Evolutionary conservation across 805 yeast species (phyloP), one percentile per base, ranked within the genome.

Genomic region (Lachancea sp.): DNA sequence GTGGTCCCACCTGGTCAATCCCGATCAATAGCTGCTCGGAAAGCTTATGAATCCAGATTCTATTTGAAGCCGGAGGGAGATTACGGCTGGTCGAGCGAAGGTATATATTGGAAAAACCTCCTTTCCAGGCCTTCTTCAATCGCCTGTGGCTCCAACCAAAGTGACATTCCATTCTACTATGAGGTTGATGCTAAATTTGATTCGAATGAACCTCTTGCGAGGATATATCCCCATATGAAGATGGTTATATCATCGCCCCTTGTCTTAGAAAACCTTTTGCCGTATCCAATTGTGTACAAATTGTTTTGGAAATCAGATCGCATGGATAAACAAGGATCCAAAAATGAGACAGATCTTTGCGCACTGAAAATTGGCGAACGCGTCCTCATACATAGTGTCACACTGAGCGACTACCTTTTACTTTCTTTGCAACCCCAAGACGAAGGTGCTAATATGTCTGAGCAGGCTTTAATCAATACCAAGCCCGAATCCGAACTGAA

Each of bases 201-300:
- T 47, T 58, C 65, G 13, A 69, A 72, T n/a, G 94, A 85, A 47
- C 88, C 87, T 0, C 64, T 88, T 19, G 73, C 84, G 0, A 69
- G 71, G 43, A 72, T 84, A 1, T 94, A 86, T 54, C 98, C 98
- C 0, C 92, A 85, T 52, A 73, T 90, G 84, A 72, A 69, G 7
- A 64, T 92, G 18, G 72, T 78, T 3, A 64, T 92, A 5, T 78
- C 92, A 0, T 86, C 97, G 0, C 97, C 98, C 0, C 63, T 92
- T 34, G 85, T 84, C 50, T 69, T 92, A 43, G 88, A 84, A 49
- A 92, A 92, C 54, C 65, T 87, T 38, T 60, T 94, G 36, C 97
- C 99, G 0, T 83, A 74, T 55, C 95, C 85, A 51, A 61, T 90
- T 32, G 69, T 75, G 15, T 87, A 83, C 63, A 69, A 83, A 42